Evolutionary conservation across 2,329 filamentous ascomycete species (phyloP).

Genomic region (Verticillium tricorpus): DNA sequence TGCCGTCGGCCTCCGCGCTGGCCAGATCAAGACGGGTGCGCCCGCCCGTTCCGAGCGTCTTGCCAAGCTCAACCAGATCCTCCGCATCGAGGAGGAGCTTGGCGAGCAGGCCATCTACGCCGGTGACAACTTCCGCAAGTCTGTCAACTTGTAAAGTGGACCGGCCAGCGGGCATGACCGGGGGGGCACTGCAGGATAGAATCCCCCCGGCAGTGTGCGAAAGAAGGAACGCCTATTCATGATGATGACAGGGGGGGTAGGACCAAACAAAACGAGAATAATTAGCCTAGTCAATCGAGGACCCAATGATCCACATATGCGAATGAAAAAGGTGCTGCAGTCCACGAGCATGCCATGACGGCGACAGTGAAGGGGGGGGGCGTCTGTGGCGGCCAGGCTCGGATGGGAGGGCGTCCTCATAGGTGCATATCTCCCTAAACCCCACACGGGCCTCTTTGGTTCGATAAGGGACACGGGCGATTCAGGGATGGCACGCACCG

Average conservation of each 20-base stretch:
- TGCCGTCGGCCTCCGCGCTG: conserved; percentile 90
- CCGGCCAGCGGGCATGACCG: not conserved
- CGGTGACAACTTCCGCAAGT: conserved; percentile 84
- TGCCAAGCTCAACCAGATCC: conserved; percentile 99
- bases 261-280: not conserved
- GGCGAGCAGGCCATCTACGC: conserved; percentile 88
- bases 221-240: not conserved
- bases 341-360: not conserved
- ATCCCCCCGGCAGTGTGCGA: not conserved
- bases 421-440: not conserved
- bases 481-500: not conserved
- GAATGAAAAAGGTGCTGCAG: not conserved
- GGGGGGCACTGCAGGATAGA: not conserved
- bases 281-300: not conserved
- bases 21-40: conserved; percentile 98
- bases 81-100: conserved; percentile 99
- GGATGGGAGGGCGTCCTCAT: not conserved
- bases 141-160: conserved; percentile 72
- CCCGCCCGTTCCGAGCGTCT: conserved; percentile 95
- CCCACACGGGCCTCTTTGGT: not conserved
- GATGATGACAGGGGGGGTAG: not conserved
- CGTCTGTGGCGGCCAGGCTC: no score
- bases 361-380: not conserved
- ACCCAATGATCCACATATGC: not conserved
- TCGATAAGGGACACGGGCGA: not conserved